These are phyloP conservation scores for Penicillium griseofulvum DNA, from an alignment of 2,329 filamentous ascomycete genomes.

Conservation along the genomic window DNA sequence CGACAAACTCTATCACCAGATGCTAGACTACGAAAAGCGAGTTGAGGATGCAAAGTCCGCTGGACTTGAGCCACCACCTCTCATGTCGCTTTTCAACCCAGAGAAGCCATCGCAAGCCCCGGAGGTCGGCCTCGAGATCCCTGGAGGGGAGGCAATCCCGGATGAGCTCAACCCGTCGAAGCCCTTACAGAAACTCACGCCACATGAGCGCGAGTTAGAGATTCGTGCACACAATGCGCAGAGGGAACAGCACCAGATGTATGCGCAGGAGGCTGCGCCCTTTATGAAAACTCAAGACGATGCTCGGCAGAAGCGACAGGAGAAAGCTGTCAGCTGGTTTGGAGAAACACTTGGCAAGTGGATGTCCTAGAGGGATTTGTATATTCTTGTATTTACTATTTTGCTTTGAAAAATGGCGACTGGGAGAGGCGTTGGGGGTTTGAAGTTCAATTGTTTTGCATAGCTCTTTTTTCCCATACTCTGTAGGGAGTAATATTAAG, in stretches of 20 bases:
- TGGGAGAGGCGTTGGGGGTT: constrained; percentile 2
- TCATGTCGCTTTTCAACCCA: constrained; percentile 47
- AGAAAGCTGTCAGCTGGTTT: constrained; percentile 43
- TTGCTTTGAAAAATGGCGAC: not conserved
- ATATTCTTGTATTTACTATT: not conserved
- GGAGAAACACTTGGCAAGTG: constrained; percentile 45
- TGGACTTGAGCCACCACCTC: constrained; percentile 42
- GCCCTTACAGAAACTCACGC: constrained; percentile 42
- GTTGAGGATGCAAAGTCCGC: constrained; percentile 59
- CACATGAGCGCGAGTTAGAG: constrained; percentile 48
- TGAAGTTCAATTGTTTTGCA: not conserved
- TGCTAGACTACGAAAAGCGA: constrained; percentile 75
- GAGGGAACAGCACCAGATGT: constrained; percentile 37
- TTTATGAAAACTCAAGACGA: constrained; percentile 40
- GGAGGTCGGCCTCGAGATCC: constrained; percentile 29
- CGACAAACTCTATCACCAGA: constrained; percentile 81
- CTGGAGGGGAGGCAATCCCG: constrained; percentile 38
- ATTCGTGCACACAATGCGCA: constrained; percentile 40
- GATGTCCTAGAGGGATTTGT: constrained; percentile 30
- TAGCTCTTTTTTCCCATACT: not conserved
- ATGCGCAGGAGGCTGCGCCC: constrained; percentile 36
- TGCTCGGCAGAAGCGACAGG: constrained; percentile 37
- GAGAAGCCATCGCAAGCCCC: constrained; percentile 21
- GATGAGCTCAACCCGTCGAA: constrained; percentile 37
- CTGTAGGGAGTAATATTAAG: not conserved